A percentile compares a stretch with the other conserved stretches of the same genome.
Evolutionary conservation across 192 early-diverging fungal genomes (phyloP).

Genomic region (Helicostylum pulchrum): DNA sequence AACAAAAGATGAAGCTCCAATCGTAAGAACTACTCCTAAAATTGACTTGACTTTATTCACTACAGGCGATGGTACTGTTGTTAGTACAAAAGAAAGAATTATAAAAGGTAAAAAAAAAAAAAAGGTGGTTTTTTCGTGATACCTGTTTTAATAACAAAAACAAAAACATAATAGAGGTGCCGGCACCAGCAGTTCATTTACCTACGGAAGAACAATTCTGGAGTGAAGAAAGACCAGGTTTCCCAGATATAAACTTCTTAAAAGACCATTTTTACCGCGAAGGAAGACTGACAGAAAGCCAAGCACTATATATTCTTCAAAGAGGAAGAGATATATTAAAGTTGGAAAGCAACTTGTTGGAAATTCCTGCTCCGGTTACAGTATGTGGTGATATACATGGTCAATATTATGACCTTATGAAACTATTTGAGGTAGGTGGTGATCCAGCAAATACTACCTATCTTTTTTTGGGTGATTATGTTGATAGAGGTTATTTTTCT

Average conservation of each 20-base stretch:
- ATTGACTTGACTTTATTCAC: conserved; percentile 81
- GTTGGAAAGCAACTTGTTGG: conserved; percentile 80
- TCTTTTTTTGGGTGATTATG: conserved; percentile 95
- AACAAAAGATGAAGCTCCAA: conserved; percentile 22
- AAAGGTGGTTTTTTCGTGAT: neutral
- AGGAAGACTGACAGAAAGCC: conserved; percentile 85
- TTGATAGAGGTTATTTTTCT: conserved; percentile 95
- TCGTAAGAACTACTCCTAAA: conserved; percentile 48
- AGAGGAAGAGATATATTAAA: conserved; percentile 79
- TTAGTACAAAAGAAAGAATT: conserved; percentile 70
- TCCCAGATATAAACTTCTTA: conserved; percentile 80
- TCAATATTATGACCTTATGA: conserved; percentile 98
- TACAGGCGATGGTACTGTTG: conserved; percentile 66
- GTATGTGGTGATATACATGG: conserved; percentile 98
- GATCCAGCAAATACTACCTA: conserved; percentile 88
- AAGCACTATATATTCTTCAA: conserved; percentile 85
- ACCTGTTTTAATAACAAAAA: neutral
- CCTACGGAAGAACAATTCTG: conserved; percentile 55
- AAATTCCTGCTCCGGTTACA: conserved; percentile 90
- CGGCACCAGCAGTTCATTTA: conserved; percentile 50
- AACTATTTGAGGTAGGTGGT: conserved; percentile 96
- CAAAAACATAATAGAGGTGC: conserved; percentile 40
- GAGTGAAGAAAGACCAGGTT: conserved; percentile 49
- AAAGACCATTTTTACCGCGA: conserved; percentile 92
- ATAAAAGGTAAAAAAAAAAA: conserved; percentile 62